Evolutionary conservation across 1,284 basidiomycete species (phyloP).

Genomic region (Malassezia psittaci): DNA sequence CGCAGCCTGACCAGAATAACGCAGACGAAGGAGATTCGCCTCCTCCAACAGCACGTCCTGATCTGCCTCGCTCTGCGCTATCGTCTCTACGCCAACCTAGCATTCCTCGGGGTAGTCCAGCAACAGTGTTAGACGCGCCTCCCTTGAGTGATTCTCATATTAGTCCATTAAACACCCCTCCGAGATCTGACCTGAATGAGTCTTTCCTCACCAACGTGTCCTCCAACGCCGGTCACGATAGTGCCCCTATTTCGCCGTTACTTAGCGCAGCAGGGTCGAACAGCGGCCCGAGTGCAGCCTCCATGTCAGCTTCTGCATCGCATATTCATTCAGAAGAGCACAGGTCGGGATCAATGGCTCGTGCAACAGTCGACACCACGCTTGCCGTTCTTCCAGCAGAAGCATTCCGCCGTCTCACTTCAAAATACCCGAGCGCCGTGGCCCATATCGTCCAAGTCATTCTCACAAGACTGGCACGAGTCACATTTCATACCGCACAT

Average conservation of each 20-base stretch:
- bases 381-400: slow-evolving; percentile 97
- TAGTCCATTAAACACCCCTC: neutral
- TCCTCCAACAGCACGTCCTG: neutral
- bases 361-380: slow-evolving; percentile 85
- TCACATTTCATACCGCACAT: slow-evolving; percentile 89
- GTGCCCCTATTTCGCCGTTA: neutral
- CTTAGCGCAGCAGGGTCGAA: neutral
- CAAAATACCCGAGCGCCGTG: slow-evolving; percentile 90
- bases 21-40: neutral
- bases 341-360: slow-evolving; percentile 56
- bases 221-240: neutral
- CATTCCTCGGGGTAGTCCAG: neutral
- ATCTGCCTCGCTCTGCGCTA: slow-evolving; percentile 13
- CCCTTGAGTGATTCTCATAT: neutral
- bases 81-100: neutral
- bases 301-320: neutral
- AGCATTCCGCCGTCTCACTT: slow-evolving; percentile 78
- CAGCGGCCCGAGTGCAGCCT: neutral
- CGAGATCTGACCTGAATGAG: neutral
- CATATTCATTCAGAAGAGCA: neutral
- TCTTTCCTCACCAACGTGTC: neutral
- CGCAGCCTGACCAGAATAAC: neutral
- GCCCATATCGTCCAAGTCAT: slow-evolving; percentile 97
- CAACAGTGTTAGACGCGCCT: neutral
- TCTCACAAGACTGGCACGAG: slow-evolving; percentile 84